A percentile compares a stretch with the other conserved stretches of the same genome.
Evolutionary conservation across 2,329 filamentous ascomycete genomes (phyloP).

Genomic region (Sclerotinia sclerotiorum): DNA sequence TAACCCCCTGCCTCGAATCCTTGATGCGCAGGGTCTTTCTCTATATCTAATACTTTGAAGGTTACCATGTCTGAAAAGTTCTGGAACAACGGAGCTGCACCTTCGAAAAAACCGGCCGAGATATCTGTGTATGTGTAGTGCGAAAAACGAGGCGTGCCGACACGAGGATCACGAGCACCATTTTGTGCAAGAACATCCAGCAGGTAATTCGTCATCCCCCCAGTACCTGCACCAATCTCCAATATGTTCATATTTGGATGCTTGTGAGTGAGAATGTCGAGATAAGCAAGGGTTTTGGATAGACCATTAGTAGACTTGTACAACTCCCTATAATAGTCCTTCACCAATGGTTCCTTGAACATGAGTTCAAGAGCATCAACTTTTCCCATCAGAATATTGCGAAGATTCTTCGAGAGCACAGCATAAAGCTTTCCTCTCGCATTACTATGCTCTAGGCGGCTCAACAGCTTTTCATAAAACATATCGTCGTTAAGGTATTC

Average conservation of each 20-base stretch:
- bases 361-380: not conserved
- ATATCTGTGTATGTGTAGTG: not conserved
- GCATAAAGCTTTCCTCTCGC: not conserved
- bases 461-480: not conserved
- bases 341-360: not conserved
- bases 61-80: not conserved
- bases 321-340: not conserved
- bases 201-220: not conserved
- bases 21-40: not conserved
- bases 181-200: not conserved
- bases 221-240: not conserved
- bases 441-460: not conserved
- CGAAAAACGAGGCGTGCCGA: not conserved
- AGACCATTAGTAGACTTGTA: not conserved
- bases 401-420: not conserved
- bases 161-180: not conserved
- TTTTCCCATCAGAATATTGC: not conserved
- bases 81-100: not conserved
- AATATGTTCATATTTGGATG: not conserved
- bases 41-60: constrained; percentile 2
- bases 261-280: not conserved
- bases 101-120: not conserved
- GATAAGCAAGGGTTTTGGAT: not conserved
- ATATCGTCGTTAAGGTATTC: not conserved
- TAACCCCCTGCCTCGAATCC: not conserved